Evolutionary conservation across 306 rosid species (phyloP).

Genomic region (Trifolium fragiferum): DNA sequence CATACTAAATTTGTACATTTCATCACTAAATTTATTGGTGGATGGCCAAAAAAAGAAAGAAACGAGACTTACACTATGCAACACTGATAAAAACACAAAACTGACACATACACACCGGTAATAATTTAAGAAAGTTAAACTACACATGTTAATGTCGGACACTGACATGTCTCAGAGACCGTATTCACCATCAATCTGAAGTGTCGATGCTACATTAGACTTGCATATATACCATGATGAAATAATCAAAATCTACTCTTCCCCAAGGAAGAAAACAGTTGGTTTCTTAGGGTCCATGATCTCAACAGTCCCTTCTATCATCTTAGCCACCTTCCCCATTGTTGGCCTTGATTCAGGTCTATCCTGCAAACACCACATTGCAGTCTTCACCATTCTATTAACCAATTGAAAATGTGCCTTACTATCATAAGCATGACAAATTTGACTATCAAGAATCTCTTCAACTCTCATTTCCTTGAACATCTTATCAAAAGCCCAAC

Average conservation of each 20-base stretch:
- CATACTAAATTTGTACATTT: constrained; percentile 12
- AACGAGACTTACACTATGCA: not conserved
- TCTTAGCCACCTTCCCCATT: constrained; percentile 97
- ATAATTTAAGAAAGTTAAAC: not conserved
- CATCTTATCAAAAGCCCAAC: constrained; percentile 90
- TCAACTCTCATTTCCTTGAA: constrained; percentile 74
- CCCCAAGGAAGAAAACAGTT: constrained; percentile 70
- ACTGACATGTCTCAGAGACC: not conserved
- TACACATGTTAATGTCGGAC: not conserved
- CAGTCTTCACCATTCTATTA: constrained; percentile 85
- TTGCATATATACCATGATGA: not conserved
- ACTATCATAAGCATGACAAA: constrained; percentile 62
- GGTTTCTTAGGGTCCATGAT: constrained; percentile 78
- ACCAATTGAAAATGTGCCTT: constrained; percentile 67
- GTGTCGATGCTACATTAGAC: not conserved
- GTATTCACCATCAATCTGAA: not conserved
- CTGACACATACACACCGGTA: not conserved
- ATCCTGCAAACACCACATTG: constrained; percentile 94
- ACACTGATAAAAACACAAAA: not conserved
- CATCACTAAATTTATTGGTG: not conserved
- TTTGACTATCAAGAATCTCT: constrained; percentile 74
- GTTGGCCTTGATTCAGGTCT: constrained; percentile 85
- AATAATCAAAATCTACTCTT: constrained; percentile 47
- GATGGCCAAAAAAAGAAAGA: not conserved
- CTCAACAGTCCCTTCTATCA: constrained; percentile 93